Base-by-base conservation (phyloP, 2,329 filamentous ascomycete species). In the Chaetomiaceae sp. region DNA sequence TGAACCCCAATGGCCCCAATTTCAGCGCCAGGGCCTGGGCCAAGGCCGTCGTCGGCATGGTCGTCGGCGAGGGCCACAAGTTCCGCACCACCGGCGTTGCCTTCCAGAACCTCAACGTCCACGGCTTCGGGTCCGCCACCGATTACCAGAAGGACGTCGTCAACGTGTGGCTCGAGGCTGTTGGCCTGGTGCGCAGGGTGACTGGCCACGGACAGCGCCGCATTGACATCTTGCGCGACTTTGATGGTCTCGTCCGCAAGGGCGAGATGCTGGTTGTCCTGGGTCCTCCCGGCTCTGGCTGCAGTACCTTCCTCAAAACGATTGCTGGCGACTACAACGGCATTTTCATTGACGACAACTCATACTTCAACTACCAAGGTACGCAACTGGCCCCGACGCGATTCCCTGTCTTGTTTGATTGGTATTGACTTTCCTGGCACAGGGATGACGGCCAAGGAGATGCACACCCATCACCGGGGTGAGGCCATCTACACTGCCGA, bases 251-350 rank as follows among this genome's bases (percentile, higher is more conserved):
- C 3, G 62, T 87, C 12, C 69, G 74, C 47, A 73, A 70, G 40
- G 83, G 83, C 3, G 82, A 88, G 68, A 76, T 87, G 61, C 62
- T 86, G 17, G 74, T 86, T 2, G 83, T 87, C 1, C 72, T 88
- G 0, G 83, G 84, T 3, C 72, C 81, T 20, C 83, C 84, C 1
- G 76, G 76, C 0, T 79, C 75, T 4, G 81, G 82, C 5, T 85
- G 81, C 62, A 78, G 72, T 41, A 85, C 81, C 0, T 65, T 84
- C 1, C 67, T 85, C 8, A 84, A 83, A 64, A 71, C 79, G 0
- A 66, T 85, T 20, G 74, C 69, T 14, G 79, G 79, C 32, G 75
- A 85, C 58, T 67, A 79, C 10, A 67, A 80, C 38, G 81, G 81
- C 0, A 65, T 85, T 17, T 63, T 71, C 10, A 56, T 82, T 3